Base-by-base conservation (phyloP, 495 filamentous ascomycete species). In the Annulohypoxylon bovei region DNA sequence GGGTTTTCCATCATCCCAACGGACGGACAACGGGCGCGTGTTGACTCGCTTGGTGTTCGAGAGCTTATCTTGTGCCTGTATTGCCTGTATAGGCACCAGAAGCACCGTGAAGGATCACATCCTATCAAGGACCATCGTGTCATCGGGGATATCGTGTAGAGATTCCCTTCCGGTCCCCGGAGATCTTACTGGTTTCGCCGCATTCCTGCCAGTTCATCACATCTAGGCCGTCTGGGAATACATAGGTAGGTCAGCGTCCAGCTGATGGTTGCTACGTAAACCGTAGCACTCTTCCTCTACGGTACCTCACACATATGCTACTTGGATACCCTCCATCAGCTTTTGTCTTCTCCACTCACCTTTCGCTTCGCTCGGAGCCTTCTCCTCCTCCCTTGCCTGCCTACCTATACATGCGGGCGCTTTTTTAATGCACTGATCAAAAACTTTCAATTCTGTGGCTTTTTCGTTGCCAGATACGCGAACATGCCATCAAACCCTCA, bases 131-230 rank as follows among this genome's bases (percentile, higher is more conserved):
- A 5, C 14, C 37, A 54, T 65, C 55, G 44, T 71, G 22, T 52
- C 46, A 67, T 67, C 50, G 42, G 46, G 39, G 39, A 60, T 50
- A 67, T 67, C 53, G 63, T 58, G 58, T 67, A 61, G 33, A 57
- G 61, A 27, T 63, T 40, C 56, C 22, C 40, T 68, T n/a, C n/a
- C 65, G 70, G 61, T 39, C 57, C 61, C 58, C 65, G 60, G 46
- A 46, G 46, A 65, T 72, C 61, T 65, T 65, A 65, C 64, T 68
- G 47, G 64, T 49, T 67, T 72, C 65, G 69, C 64, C 69, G 64
- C 64, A 72, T 65, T 72, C 60, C 54, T 65, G 27, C 60, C 50
- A 65, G 50, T 68, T 65, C 65, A 68, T 68, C 70, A 37, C 61
- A 65, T 46, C 53, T 37, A 55, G 16, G 63, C 4, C 46, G 28